A percentile compares a stretch with the other conserved stretches of the same genome.
These are phyloP conservation scores for Solanum arcanum DNA, from an alignment of 257 asterid genomes.

Conservation along the genomic window DNA sequence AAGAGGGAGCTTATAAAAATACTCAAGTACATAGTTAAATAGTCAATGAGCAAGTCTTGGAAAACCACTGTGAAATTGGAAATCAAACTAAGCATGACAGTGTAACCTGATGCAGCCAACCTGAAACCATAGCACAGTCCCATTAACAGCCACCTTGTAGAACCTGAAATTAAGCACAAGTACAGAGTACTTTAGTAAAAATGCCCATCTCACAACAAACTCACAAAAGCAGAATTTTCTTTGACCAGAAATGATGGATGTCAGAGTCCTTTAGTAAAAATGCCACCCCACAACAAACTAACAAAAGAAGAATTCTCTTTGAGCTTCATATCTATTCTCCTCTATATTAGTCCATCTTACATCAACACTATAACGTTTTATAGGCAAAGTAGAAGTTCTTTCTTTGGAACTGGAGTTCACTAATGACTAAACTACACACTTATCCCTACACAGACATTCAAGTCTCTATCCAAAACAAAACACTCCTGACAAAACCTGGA, in stretches of 20 bases:
- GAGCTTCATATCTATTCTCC: neutral
- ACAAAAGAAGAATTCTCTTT: neutral
- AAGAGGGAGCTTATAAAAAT: neutral
- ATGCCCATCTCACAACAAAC: neutral
- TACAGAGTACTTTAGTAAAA: neutral
- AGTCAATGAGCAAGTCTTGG: neutral
- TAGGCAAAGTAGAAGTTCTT: neutral
- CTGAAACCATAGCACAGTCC: conserved; percentile 92
- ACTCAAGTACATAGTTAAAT: neutral
- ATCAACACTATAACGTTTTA: neutral
- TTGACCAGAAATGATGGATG: neutral
- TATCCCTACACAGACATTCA: neutral
- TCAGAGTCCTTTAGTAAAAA: neutral
- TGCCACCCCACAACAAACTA: neutral
- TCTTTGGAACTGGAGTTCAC: neutral
- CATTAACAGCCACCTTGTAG: conserved; percentile 81
- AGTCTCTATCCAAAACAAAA: neutral
- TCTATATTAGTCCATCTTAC: neutral
- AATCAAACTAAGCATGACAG: conserved; percentile 10
- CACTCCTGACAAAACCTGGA: neutral
- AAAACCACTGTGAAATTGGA: neutral
- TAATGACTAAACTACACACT: neutral
- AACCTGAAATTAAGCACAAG: conserved; percentile 34
- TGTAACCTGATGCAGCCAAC: conserved; percentile 86
- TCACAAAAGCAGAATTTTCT: neutral